Evolutionary conservation across 176 grass and related monocot genomes (phyloP).

Genomic region (Coix lacrymajobi): DNA sequence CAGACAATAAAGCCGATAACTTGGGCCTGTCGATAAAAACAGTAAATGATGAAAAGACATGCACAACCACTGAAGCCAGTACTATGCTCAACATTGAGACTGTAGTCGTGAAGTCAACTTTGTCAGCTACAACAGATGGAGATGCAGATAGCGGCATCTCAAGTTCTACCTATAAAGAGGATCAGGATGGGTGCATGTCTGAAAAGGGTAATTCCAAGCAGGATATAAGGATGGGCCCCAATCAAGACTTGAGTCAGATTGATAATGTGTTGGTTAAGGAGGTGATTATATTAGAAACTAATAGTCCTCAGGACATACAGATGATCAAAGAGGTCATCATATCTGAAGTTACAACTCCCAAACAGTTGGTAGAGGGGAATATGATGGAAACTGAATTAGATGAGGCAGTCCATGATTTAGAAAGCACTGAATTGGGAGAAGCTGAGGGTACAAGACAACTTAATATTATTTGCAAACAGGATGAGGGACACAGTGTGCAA

Average conservation of each 20-base stretch:
- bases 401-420: slow-evolving; percentile 21
- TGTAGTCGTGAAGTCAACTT: slow-evolving; percentile 19
- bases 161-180: slow-evolving; percentile 15
- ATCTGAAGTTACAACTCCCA: slow-evolving; percentile 46
- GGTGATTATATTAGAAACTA: slow-evolving; percentile 48
- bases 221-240: neutral
- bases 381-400: slow-evolving; percentile 17
- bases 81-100: neutral
- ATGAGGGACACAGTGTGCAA: neutral
- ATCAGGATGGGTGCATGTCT: slow-evolving; percentile 10
- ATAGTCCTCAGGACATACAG: slow-evolving; percentile 35
- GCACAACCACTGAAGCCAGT: slow-evolving; percentile 12
- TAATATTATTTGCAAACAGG: slow-evolving; percentile 10
- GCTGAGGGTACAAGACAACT: neutral
- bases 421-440: slow-evolving; percentile 2
- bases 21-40: slow-evolving; percentile 29
- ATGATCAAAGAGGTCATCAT: slow-evolving; percentile 55
- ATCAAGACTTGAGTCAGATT: slow-evolving; percentile 9
- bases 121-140: neutral
- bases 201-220: slow-evolving; percentile 22
- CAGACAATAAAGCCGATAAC: slow-evolving; percentile 29
- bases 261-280: slow-evolving; percentile 43
- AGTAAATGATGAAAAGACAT: slow-evolving; percentile 20
- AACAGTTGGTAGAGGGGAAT: slow-evolving; percentile 17
- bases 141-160: slow-evolving; percentile 2